Conservation (phyloP, 1,139 yeast genomes). For the Casaregolazyma suthepensis region DNA sequence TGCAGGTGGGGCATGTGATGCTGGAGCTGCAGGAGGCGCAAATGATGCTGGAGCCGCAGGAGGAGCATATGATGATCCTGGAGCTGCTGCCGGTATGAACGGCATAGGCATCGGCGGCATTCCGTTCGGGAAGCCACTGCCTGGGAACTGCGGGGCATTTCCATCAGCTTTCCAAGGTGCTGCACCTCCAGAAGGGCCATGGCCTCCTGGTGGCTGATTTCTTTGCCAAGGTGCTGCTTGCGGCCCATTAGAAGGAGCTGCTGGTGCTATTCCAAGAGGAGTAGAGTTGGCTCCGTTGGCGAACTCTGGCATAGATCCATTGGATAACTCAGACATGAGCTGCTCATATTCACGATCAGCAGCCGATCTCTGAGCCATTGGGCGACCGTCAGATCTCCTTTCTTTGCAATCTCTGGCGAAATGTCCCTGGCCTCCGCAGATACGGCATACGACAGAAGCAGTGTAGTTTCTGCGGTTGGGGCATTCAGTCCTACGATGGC, state of each 20-base stretch:
- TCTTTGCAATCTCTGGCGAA: slow-evolving; percentile 78
- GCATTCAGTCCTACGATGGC: slow-evolving; percentile 58
- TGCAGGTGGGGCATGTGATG: background rate
- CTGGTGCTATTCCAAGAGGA: slow-evolving; percentile 3
- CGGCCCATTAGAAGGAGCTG: slow-evolving; percentile 1
- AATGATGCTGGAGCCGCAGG: background rate
- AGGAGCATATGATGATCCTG: background rate
- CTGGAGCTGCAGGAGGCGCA: background rate
- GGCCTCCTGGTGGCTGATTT: background rate
- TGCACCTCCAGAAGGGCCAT: background rate
- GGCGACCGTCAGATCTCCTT: slow-evolving; percentile 20
- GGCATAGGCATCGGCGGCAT: background rate
- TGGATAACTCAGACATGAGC: slow-evolving; percentile 46
- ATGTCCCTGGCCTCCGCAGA: slow-evolving; percentile 82
- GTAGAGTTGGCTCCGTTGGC: slow-evolving; percentile 12
- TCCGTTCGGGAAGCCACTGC: slow-evolving; percentile 9
- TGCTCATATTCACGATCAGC: slow-evolving; percentile 46
- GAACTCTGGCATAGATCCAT: slow-evolving; percentile 23
- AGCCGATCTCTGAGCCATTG: slow-evolving; percentile 14
- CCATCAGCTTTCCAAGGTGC: slow-evolving; percentile 3
- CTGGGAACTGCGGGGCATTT: background rate
- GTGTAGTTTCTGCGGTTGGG: slow-evolving; percentile 50
- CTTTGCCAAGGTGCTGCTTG: background rate
- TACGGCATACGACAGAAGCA: slow-evolving; percentile 59
- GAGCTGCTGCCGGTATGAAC: background rate